These are phyloP conservation scores for Suillus weaverae DNA, from an alignment of 768 basidiomycete genomes.

Conservation along the genomic window DNA sequence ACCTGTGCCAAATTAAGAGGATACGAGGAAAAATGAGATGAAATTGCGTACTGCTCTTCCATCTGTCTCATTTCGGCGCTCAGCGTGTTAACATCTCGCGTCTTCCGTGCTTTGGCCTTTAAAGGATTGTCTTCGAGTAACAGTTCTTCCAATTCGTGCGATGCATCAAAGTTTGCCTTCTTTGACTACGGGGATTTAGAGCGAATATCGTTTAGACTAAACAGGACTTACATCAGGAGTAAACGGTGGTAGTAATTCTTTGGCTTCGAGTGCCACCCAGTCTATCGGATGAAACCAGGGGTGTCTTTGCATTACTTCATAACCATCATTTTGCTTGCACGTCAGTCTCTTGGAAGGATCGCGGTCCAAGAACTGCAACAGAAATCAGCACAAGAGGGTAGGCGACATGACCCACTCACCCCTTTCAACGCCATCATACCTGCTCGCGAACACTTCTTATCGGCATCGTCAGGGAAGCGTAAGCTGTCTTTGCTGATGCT, in stretches of 20 bases:
- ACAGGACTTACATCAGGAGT: constrained; percentile 69
- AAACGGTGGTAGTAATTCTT: constrained; percentile 76
- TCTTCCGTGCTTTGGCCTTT: constrained; percentile 91
- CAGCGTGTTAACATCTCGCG: constrained; percentile 76
- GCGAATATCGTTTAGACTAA: not conserved
- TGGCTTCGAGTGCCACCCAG: constrained; percentile 84
- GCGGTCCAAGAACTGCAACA: constrained; percentile 75
- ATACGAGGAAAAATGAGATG: constrained; percentile 12
- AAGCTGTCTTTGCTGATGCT: constrained; percentile 87
- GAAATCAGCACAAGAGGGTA: constrained; percentile 12
- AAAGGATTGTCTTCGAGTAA: constrained; percentile 95
- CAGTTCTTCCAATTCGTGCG: constrained; percentile 95
- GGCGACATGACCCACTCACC: constrained; percentile 47
- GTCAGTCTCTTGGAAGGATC: constrained; percentile 81
- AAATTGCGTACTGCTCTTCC: constrained; percentile 85
- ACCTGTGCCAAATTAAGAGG: constrained; percentile 46
- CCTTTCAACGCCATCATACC: constrained; percentile 80
- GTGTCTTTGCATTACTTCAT: constrained; percentile 75
- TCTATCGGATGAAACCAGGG: constrained; percentile 89
- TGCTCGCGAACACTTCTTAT: constrained; percentile 69
- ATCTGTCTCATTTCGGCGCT: constrained; percentile 94
- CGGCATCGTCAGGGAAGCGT: constrained; percentile 89
- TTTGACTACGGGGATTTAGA: constrained; percentile 67
- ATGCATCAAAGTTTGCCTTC: constrained; percentile 98
- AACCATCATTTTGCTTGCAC: constrained; percentile 79